phyloP scores from a whole-genome alignment of 805 yeast genomes.

The Cyberlindnera sargentensis region DNA sequence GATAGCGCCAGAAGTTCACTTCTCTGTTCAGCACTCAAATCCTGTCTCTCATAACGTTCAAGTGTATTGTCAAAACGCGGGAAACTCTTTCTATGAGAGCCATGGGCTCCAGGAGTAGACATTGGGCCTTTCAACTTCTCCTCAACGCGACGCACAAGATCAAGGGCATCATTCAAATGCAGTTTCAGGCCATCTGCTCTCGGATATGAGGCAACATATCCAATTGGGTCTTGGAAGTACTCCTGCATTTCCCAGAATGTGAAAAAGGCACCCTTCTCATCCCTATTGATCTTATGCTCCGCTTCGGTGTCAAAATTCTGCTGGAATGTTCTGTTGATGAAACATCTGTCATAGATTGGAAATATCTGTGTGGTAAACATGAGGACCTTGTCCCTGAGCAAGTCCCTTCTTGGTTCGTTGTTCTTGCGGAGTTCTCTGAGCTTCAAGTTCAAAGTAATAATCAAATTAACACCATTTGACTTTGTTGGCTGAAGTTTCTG shows the following conservation, averaged over 20 bases:
- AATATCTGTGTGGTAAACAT: conserved; percentile 12
- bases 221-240: conserved; percentile 14
- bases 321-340: conserved; percentile 13
- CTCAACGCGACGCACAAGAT: conserved; percentile 1
- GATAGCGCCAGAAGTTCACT: conserved; percentile 8
- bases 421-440: conserved; percentile 6
- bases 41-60: conserved; percentile 1
- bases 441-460: conserved; percentile 13
- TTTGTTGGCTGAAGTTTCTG: conserved; percentile 5
- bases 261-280: neutral
- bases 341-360: conserved; percentile 4
- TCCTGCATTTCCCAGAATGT: conserved; percentile 17
- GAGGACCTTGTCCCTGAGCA: conserved; percentile 13
- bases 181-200: neutral
- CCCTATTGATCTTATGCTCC: conserved; percentile 3
- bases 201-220: neutral
- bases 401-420: conserved; percentile 16
- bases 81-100: neutral
- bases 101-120: neutral
- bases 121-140: neutral
- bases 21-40: conserved; percentile 6
- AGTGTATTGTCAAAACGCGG: neutral
- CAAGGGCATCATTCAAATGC: neutral
- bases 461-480: conserved; percentile 9
- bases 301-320: conserved; percentile 8